Conservation (phyloP, 129 eudicot species). For the Helianthus tuberosus region DNA sequence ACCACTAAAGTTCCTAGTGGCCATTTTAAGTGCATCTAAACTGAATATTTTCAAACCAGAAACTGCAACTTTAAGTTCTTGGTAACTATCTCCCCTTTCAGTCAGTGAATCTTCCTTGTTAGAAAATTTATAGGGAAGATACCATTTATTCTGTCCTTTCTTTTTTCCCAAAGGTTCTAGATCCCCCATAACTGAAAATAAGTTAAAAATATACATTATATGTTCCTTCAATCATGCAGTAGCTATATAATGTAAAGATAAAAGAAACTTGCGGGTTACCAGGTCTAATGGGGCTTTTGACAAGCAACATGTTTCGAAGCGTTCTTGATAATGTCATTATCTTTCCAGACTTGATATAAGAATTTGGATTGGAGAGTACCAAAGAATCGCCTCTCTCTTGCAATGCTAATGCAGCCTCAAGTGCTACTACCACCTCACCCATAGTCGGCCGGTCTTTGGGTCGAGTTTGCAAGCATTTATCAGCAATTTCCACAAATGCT, state of each 20-base stretch:
- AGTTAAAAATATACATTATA: not conserved
- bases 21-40: constrained; percentile 35
- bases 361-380: not conserved
- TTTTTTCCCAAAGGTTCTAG: constrained; percentile 10
- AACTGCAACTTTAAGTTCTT: constrained; percentile 22
- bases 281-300: constrained; percentile 10
- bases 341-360: constrained; percentile 21
- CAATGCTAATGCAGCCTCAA: constrained; percentile 45
- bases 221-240: not conserved
- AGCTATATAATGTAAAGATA: not conserved
- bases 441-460: constrained; percentile 56
- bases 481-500: constrained; percentile 35
- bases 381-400: constrained; percentile 28
- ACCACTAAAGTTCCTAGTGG: constrained; percentile 39
- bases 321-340: constrained; percentile 27
- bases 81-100: constrained; percentile 1
- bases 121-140: constrained; percentile 7
- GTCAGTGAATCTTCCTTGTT: constrained; percentile 11
- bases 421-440: constrained; percentile 57
- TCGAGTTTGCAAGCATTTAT: constrained; percentile 42
- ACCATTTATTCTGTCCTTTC: not conserved
- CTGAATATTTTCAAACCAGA: constrained; percentile 37
- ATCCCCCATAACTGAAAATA: constrained; percentile 5
- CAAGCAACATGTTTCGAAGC: constrained; percentile 14
- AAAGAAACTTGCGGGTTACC: constrained; percentile 11